A percentile compares a stretch with the other conserved stretches of the same genome.
Conservation (phyloP, 305 asterid species). For the Fraxinus ornus region DNA sequence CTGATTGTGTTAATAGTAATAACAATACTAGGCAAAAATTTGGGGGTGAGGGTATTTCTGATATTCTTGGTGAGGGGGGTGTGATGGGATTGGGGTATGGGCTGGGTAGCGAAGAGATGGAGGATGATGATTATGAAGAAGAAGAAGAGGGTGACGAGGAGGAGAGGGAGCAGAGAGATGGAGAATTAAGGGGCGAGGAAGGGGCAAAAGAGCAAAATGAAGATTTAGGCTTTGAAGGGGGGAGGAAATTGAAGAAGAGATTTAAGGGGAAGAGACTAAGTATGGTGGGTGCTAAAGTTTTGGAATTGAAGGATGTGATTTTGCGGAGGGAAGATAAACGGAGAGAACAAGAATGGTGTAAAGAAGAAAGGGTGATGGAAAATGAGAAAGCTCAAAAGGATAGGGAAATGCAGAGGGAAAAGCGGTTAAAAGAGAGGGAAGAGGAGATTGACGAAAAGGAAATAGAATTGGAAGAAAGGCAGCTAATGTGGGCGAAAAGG, state of each 20-base stretch:
- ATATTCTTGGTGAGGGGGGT: conserved; percentile 27
- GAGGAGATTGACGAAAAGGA: conserved; percentile 43
- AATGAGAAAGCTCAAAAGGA: conserved; percentile 37
- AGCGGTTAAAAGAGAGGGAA: conserved; percentile 41
- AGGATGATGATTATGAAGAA: conserved; percentile 46
- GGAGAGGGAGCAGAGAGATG: conserved; percentile 26
- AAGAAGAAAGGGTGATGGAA: conserved; percentile 40
- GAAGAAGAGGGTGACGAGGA: conserved; percentile 48
- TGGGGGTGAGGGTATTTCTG: conserved; percentile 42
- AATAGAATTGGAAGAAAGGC: conserved; percentile 52
- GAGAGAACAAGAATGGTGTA: conserved; percentile 71
- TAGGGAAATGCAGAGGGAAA: conserved; percentile 37
- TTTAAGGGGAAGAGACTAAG: conserved; percentile 46
- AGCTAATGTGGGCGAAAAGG: conserved; percentile 50
- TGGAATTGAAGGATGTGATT: conserved; percentile 62
- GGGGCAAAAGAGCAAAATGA: conserved; percentile 31
- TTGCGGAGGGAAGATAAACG: conserved; percentile 67
- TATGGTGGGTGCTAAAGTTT: conserved; percentile 49
- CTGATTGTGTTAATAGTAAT: conserved; percentile 26
- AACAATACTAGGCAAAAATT: conserved; percentile 21
- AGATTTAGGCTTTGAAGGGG: conserved; percentile 29
- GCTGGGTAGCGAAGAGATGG: conserved; percentile 52
- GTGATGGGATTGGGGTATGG: conserved; percentile 45
- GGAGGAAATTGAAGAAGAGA: conserved; percentile 39
- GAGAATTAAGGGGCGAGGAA: conserved; percentile 27